Percentiles rank a stretch among this genome's conserved stretches.
Conservation (phyloP, 768 basidiomycete genomes). For the Paxillus involutus region DNA sequence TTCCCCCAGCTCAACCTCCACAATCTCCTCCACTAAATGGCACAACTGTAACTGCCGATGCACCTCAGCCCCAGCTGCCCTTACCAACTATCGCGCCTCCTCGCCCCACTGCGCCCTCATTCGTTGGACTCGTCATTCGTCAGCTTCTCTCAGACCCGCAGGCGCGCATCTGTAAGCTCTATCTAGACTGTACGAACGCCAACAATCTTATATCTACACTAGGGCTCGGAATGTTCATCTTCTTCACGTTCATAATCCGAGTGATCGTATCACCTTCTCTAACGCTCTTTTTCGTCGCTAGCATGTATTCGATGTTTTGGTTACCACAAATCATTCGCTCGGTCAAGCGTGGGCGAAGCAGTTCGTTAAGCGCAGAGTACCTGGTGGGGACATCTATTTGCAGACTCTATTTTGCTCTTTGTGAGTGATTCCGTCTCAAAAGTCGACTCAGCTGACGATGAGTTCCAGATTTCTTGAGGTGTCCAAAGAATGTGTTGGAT, state of each 20-base stretch:
- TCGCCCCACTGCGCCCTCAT: constrained; percentile 16
- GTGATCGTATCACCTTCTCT: constrained; percentile 68
- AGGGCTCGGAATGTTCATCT: constrained; percentile 72
- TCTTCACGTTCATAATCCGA: constrained; percentile 71
- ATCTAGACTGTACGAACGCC: not conserved
- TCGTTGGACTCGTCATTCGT: constrained; percentile 53
- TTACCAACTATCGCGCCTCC: constrained; percentile 19
- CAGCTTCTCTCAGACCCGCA: constrained; percentile 70
- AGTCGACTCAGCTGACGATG: not conserved
- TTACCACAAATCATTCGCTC: constrained; percentile 82
- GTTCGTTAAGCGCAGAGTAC: constrained; percentile 69
- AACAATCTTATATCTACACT: constrained; percentile 8
- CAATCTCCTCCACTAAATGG: constrained; percentile 6
- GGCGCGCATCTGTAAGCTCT: constrained; percentile 61
- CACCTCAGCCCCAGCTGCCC: constrained; percentile 16
- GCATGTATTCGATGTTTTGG: constrained; percentile 82
- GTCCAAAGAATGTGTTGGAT: constrained; percentile 85
- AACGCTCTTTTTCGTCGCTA: constrained; percentile 61
- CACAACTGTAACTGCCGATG: constrained; percentile 1
- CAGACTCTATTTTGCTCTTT: constrained; percentile 68
- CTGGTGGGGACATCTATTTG: constrained; percentile 74
- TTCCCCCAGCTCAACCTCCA: constrained; percentile 24
- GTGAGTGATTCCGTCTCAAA: constrained; percentile 45
- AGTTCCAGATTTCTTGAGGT: constrained; percentile 73
- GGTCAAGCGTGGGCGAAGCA: constrained; percentile 64